These are phyloP conservation scores for Cardamine resedifolia DNA, from an alignment of 345 rosid genomes.

Conservation along the genomic window DNA sequence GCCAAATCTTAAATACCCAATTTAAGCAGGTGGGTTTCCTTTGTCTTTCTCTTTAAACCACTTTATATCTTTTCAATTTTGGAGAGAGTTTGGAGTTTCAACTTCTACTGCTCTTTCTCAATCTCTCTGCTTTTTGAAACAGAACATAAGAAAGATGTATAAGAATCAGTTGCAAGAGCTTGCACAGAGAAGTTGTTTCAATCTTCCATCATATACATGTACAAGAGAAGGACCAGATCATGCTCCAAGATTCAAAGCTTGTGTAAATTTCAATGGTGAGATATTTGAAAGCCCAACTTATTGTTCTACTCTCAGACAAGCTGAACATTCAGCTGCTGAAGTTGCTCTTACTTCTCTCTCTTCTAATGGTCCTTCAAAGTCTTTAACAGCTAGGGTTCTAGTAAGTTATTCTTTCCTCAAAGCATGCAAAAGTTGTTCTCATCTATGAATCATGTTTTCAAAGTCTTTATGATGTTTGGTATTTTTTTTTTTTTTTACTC, in stretches of 20 bases:
- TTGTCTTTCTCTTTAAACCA: conserved; percentile 21
- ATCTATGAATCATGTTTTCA: conserved; percentile 1
- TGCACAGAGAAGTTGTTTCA: conserved; percentile 82
- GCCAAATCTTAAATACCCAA: conserved; percentile 25
- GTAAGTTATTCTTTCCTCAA: conserved; percentile 42
- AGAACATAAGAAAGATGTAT: conserved; percentile 45
- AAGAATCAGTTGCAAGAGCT: conserved; percentile 78
- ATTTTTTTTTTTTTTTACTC: neutral
- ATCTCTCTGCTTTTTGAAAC: conserved; percentile 6
- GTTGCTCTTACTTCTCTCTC: conserved; percentile 61
- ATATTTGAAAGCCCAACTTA: conserved; percentile 60
- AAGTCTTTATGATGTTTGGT: neutral
- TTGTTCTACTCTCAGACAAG: conserved; percentile 64
- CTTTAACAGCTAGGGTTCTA: conserved; percentile 65
- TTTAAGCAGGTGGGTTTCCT: conserved; percentile 18
- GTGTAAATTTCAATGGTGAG: conserved; percentile 75
- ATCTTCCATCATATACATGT: conserved; percentile 69
- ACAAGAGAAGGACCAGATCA: conserved; percentile 79
- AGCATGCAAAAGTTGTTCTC: conserved; percentile 2
- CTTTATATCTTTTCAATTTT: neutral
- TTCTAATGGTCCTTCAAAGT: conserved; percentile 64
- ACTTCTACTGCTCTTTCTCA: neutral
- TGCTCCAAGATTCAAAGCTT: conserved; percentile 82
- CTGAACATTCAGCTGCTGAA: conserved; percentile 77
- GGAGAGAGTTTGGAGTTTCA: neutral